Evolutionary conservation across 2,329 filamentous ascomycete genomes (phyloP).

Genomic region (Fusarium xylarioides): DNA sequence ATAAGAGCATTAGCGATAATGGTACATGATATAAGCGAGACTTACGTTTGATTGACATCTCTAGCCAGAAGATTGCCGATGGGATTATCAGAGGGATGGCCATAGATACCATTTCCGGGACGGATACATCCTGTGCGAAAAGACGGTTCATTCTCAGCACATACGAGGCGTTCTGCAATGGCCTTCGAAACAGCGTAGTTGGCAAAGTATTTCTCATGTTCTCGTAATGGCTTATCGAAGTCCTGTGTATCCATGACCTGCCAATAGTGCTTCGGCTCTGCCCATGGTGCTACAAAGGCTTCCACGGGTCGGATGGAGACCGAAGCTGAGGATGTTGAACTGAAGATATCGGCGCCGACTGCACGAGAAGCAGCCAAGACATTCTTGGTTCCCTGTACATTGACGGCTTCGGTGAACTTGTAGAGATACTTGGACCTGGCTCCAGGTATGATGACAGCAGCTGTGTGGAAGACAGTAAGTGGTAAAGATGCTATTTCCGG

Average conservation of each 20-base stretch:
- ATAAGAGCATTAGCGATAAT: not conserved
- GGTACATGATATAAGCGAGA: accelerated
- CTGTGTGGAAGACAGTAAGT: constrained; percentile 12
- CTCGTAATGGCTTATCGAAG: not conserved
- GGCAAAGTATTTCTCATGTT: not conserved
- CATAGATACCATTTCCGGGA: constrained; percentile 11
- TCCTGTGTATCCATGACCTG: not conserved
- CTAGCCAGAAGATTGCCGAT: not conserved
- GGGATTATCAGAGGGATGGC: not conserved
- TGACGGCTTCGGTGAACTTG: not conserved
- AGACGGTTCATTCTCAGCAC: not conserved
- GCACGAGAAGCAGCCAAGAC: not conserved
- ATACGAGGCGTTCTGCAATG: not conserved
- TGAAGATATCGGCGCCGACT: not conserved
- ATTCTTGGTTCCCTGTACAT: constrained; percentile 11
- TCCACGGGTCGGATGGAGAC: not conserved
- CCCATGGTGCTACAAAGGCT: constrained; percentile 2
- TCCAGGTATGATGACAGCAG: not conserved
- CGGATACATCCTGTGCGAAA: constrained; percentile 15
- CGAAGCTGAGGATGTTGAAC: constrained; percentile 1
- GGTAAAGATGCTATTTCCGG: not conserved
- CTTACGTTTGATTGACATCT: not conserved
- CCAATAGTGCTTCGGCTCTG: not conserved
- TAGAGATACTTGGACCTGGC: constrained; percentile 3
- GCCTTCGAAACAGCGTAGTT: constrained; percentile 2